Conservation (phyloP, 805 yeast species). For the Lipomyces sp. region DNA sequence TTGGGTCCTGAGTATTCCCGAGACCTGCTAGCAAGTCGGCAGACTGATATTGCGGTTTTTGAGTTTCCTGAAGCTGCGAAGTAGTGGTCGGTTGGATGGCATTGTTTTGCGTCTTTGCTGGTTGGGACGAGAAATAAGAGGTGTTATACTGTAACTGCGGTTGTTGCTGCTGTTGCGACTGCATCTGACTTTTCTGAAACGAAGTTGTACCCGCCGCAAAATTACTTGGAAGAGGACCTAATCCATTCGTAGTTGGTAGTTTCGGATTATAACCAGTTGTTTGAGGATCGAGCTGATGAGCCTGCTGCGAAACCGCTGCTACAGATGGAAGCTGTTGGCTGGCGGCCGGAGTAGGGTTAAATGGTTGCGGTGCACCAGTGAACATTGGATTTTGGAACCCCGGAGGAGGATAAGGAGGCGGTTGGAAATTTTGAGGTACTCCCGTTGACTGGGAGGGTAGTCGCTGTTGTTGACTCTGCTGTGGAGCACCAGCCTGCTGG, state of each 20-base stretch:
- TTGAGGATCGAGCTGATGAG: constrained; percentile 7
- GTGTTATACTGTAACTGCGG: constrained; percentile 6
- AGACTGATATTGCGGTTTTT: background rate
- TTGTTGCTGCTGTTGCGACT: constrained; percentile 16
- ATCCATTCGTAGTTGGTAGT: background rate
- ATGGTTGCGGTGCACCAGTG: background rate
- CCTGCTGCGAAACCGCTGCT: background rate
- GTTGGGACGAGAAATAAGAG: background rate
- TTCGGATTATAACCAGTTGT: constrained; percentile 14
- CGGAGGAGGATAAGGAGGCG: constrained; percentile 1
- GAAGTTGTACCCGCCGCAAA: constrained; percentile 15
- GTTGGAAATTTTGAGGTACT: constrained; percentile 1
- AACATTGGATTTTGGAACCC: background rate
- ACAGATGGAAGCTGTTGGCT: constrained; percentile 15
- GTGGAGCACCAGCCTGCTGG: constrained; percentile 3
- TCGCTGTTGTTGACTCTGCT: no score
- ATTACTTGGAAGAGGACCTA: constrained; percentile 13
- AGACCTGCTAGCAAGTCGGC: background rate
- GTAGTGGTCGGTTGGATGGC: background rate
- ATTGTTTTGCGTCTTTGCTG: background rate
- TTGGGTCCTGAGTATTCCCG: background rate
- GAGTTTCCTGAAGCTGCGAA: background rate
- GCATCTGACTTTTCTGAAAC: background rate
- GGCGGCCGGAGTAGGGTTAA: constrained; percentile 18
- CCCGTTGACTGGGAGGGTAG: background rate